phyloP scores from a whole-genome alignment of 768 basidiomycete genomes.

The Mycena galopus region DNA sequence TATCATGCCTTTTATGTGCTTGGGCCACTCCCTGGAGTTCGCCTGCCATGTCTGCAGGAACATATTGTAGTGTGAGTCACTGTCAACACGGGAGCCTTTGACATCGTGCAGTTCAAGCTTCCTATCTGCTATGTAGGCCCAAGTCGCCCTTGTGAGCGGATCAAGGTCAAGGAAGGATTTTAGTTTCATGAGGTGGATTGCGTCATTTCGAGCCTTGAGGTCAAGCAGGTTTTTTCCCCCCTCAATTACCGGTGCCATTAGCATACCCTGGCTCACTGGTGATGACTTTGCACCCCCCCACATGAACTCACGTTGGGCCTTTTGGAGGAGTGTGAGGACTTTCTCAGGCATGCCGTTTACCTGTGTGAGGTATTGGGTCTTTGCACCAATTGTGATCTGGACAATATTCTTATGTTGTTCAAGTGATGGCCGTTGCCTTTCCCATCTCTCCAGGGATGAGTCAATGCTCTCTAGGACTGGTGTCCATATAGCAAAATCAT shows the following conservation, averaged over 20 bases:
- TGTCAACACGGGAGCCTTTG: background rate
- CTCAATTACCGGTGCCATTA: background rate
- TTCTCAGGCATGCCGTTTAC: no score
- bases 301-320: no score
- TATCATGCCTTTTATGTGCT: background rate
- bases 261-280: background rate
- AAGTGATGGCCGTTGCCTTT: background rate
- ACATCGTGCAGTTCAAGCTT: constrained; percentile 3
- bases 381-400: background rate
- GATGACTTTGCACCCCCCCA: background rate
- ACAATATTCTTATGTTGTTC: background rate
- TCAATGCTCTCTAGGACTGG: background rate
- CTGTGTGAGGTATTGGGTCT: no score
- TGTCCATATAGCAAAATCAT: background rate
- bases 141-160: no score
- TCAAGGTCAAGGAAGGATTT: no score
- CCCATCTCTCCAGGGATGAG: background rate
- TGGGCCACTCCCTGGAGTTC: background rate
- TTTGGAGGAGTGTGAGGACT: no score
- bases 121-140: no score
- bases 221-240: constrained; percentile 28
- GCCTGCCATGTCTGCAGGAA: background rate
- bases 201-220: constrained; percentile 20
- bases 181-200: constrained; percentile 17
- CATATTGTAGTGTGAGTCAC: background rate